Evolutionary conservation across 352 stramenopile species (phyloP).

Genomic region (Halophytophthora polymorphica): DNA sequence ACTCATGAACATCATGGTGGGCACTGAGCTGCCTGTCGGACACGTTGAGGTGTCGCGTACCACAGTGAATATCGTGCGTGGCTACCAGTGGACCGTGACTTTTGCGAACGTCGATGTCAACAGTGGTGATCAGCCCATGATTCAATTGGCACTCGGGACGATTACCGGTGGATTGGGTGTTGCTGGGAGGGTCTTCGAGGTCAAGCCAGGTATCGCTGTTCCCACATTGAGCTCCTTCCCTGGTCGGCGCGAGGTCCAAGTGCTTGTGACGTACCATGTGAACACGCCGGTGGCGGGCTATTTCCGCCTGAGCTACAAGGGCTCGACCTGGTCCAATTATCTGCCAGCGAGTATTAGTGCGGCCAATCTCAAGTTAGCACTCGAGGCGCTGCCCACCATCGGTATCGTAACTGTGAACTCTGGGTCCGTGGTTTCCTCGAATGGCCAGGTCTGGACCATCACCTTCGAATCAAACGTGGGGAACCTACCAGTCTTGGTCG

Average conservation of each 20-base stretch:
- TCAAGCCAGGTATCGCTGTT: slow-evolving; percentile 38
- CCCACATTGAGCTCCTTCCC: slow-evolving; percentile 41
- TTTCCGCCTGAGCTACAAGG: slow-evolving; percentile 74
- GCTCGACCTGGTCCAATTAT: slow-evolving; percentile 67
- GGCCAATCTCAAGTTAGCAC: slow-evolving; percentile 42
- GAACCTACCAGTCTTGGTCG: slow-evolving; percentile 41
- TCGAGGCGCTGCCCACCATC: slow-evolving; percentile 65
- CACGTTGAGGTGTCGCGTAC: slow-evolving; percentile 59
- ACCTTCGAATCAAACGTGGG: slow-evolving; percentile 75
- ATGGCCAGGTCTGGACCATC: slow-evolving; percentile 69
- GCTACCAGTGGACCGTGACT: slow-evolving; percentile 78
- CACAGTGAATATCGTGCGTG: slow-evolving; percentile 50
- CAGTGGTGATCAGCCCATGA: slow-evolving; percentile 56
- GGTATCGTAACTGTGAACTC: slow-evolving; percentile 49
- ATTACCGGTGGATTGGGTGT: slow-evolving; percentile 22
- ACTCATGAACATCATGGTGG: slow-evolving; percentile 84
- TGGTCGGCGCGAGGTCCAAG: slow-evolving; percentile 68
- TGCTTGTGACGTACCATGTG: slow-evolving; percentile 57
- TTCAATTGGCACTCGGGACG: slow-evolving; percentile 48
- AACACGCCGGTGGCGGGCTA: slow-evolving; percentile 42
- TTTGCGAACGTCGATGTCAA: slow-evolving; percentile 46
- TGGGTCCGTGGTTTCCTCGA: slow-evolving; percentile 24
- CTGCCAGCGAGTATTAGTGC: slow-evolving; percentile 37
- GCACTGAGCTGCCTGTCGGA: slow-evolving; percentile 20
- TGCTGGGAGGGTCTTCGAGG: slow-evolving; percentile 46